Evolutionary conservation across 2,329 filamentous ascomycete genomes (phyloP), one percentile per base, ranked within the genome.

Genomic region (Pseudohalonectria lignicola): DNA sequence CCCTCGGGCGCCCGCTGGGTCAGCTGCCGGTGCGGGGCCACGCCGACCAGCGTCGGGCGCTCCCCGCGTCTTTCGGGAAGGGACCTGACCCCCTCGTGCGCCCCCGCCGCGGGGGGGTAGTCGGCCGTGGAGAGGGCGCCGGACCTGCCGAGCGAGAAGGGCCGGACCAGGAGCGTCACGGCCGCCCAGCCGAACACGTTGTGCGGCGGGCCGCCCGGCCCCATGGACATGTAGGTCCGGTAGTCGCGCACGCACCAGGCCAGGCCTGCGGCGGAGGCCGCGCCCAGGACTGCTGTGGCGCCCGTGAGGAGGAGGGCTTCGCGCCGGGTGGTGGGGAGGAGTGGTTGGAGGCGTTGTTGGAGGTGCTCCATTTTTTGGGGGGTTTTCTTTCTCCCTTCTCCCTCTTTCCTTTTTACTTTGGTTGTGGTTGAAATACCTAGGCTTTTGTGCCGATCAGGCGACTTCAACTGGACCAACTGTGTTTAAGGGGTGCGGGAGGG

Each of bases 141-240:
- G 1, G 45, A 38, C 17, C 38, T 20, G 21, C 40, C 21, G 36
- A 53, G 45, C 21, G 39, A 25, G 42, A 55, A 56, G 1, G 55
- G 53, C 8, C 47, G 42, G 0, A 56, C 51, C 5, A 49, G 50
- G 5, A 53, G 43, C 3, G 50, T 49, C 43, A 66, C 63, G 21
- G 46, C 16, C 1, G 62, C 49, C 60, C 61, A 69, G 23, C 66
- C 66, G 16, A 51, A 23, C 20, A 58, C 20, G 39, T 66, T 64
- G 46, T 64, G 53, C 1, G 65, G 63, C 0, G 66, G 40, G 13
- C 65, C 65, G 40, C 66, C 64, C 4, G 53, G 56, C 12, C 65
- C 65, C 23, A 69, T 55, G 2, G 59, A 56, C 13, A 63, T 53
- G 48, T 52, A 69, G 34, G 50, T 53, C 4, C 45, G 51, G 51